A percentile compares a stretch with the other conserved stretches of the same genome.
Evolutionary conservation across 768 basidiomycete genomes (phyloP).

Genomic region (Dentipellis sp.): DNA sequence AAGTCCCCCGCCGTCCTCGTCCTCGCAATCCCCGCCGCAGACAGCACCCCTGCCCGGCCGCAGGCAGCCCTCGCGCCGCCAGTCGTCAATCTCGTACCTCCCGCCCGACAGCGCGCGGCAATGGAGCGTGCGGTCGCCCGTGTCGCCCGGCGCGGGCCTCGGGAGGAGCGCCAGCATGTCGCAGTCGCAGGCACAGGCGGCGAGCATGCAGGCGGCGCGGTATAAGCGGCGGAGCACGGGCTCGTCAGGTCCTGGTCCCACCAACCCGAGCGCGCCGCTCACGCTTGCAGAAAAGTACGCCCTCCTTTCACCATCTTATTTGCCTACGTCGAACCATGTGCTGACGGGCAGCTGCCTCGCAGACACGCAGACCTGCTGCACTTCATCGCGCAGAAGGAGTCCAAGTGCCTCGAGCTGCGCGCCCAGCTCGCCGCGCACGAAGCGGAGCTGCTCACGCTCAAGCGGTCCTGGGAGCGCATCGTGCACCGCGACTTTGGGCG

Average conservation of each 20-base stretch:
- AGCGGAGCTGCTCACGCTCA: conserved; percentile 62
- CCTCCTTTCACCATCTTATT: background rate
- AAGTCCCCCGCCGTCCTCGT: conserved; percentile 16
- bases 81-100: conserved; percentile 47
- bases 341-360: background rate
- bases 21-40: conserved; percentile 18
- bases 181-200: background rate
- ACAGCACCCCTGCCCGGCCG: conserved; percentile 16
- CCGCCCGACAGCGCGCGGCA: conserved; percentile 22
- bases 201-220: background rate
- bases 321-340: background rate
- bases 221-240: conserved; percentile 16
- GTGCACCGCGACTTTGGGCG: conserved; percentile 49
- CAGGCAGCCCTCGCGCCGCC: conserved; percentile 25
- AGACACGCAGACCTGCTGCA: conserved; percentile 78
- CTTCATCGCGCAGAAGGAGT: conserved; percentile 82
- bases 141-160: background rate
- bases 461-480: conserved; percentile 79
- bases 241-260: conserved; percentile 7
- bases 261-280: conserved; percentile 30
- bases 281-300: conserved; percentile 71
- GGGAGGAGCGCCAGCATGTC: background rate
- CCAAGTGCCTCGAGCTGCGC: conserved; percentile 73
- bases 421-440: conserved; percentile 67
- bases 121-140: conserved; percentile 2